Conservation (phyloP, 345 rosid genomes). For the Eucalyptus leucophloia region DNA sequence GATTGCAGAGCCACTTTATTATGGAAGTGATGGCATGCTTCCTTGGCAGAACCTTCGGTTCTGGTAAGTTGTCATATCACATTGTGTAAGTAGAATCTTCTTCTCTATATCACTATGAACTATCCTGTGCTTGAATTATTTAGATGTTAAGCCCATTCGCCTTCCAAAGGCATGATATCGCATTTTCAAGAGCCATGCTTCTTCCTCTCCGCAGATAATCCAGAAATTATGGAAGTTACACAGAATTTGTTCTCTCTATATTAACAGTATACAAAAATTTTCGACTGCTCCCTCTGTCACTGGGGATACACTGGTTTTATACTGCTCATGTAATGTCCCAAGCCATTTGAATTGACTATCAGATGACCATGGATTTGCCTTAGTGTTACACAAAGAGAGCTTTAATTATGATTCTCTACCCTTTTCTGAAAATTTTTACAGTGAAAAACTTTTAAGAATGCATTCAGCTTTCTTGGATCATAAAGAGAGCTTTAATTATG, state of each 20-base stretch:
- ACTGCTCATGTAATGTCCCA: not conserved
- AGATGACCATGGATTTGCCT: not conserved
- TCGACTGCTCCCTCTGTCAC: not conserved
- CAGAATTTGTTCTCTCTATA: not conserved
- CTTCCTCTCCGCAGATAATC: not conserved
- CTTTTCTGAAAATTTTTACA: not conserved
- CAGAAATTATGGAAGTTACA: not conserved
- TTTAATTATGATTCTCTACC: not conserved
- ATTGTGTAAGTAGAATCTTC: not conserved
- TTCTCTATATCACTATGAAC: not conserved
- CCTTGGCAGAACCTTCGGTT: slow-evolving; percentile 94
- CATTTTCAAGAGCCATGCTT: not conserved
- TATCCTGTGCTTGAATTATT: not conserved
- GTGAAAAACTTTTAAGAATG: not conserved
- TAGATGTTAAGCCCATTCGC: not conserved
- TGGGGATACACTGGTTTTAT: not conserved
- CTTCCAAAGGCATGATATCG: not conserved
- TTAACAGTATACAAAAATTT: not conserved
- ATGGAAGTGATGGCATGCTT: slow-evolving; percentile 65
- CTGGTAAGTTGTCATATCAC: slow-evolving; percentile 35
- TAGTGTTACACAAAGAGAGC: not conserved
- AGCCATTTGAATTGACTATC: not conserved
- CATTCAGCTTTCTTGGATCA: not conserved
- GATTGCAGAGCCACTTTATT: slow-evolving; percentile 82
- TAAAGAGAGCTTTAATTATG: too few relatives aligned